phyloP scores from a whole-genome alignment of 2,329 filamentous ascomycete genomes.

The Fusarium zealandicum region DNA sequence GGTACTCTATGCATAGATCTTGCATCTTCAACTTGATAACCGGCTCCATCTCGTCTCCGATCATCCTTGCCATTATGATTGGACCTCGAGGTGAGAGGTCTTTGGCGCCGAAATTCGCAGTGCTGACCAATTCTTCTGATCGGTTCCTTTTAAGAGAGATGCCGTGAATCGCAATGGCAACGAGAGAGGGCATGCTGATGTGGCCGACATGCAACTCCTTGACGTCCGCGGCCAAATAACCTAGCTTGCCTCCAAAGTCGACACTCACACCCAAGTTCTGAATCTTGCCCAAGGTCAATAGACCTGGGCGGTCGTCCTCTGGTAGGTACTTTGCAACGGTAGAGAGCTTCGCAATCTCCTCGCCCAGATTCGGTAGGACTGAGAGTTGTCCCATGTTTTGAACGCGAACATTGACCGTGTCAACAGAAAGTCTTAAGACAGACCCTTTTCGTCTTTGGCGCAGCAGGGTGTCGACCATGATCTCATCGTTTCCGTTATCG shows the following conservation, averaged over 20 bases:
- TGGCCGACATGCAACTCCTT: constrained; percentile 76
- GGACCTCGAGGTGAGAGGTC: constrained; percentile 42
- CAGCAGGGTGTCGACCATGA: constrained; percentile 90
- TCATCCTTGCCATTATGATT: constrained; percentile 86
- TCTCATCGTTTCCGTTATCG: constrained; percentile 84
- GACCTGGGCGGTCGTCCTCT: constrained; percentile 90
- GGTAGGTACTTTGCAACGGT: constrained; percentile 94
- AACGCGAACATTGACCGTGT: constrained; percentile 68
- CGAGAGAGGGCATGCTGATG: constrained; percentile 82
- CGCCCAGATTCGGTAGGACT: constrained; percentile 73
- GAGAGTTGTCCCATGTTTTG: constrained; percentile 70
- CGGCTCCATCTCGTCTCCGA: constrained; percentile 94
- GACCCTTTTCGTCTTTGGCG: constrained; percentile 86
- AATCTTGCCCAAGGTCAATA: constrained; percentile 76
- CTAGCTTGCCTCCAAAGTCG: constrained; percentile 73
- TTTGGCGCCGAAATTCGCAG: constrained; percentile 43
- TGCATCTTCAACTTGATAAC: constrained; percentile 87
- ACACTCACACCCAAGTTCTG: constrained; percentile 67
- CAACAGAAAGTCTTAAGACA: constrained; percentile 75
- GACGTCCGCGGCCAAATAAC: constrained; percentile 65
- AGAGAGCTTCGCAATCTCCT: constrained; percentile 82
- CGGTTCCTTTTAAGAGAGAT: constrained; percentile 70
- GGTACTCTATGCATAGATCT: constrained; percentile 87
- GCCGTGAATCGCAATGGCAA: constrained; percentile 76
- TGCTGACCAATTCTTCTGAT: constrained; percentile 75